Base-by-base conservation (phyloP, 495 filamentous ascomycete genomes). In the Talaromyces wortmannii region DNA sequence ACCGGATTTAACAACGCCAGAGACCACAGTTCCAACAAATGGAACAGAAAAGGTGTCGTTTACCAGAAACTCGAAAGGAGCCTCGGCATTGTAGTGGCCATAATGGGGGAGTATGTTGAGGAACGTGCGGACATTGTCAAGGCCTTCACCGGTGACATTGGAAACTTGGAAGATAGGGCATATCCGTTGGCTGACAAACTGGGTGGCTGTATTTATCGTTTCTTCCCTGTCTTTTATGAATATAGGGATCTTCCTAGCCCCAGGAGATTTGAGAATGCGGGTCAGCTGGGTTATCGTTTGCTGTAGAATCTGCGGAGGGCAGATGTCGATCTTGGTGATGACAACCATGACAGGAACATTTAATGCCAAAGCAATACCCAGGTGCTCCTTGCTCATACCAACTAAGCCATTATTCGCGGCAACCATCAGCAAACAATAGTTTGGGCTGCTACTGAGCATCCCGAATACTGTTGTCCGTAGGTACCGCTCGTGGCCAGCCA, bases 41-140 rank as follows among this genome's bases (percentile, higher is more conserved):
- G 94, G 94, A 7, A 98, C 94, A n/a, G 91, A 96, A 76, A 97
- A 98, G 7, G 89, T 97, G 70, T 98, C 94, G 65, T 97, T 98
- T 64, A 98, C 81, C 55, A 96, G 84, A 62, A 96, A 96, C 63
- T 98, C 94, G 67, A 98, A 96, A 0, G 92, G 83, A 0, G 87
- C 91, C 42, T 90, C 82, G 6, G 85, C 75, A 62, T 97, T 85
- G 66, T 97, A 98, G 50, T 94, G 89, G 11, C 95, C 94, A 57
- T 97, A 90, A 59, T 96, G 90, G 3, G 94, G 94, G 1, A 98
- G 80, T 60, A 98, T 95, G 59, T 97, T 97, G 29, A 98, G 75
- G 69, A 98, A 98, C 0, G 87, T 88, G 17, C 90, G 87, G 6
- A 97, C 90, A 45, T 86, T 72, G 44, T 86, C 80, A 47, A 97